Base-by-base conservation (phyloP, 306 rosid genomes). In the Pyrus bretschneideri region DNA sequence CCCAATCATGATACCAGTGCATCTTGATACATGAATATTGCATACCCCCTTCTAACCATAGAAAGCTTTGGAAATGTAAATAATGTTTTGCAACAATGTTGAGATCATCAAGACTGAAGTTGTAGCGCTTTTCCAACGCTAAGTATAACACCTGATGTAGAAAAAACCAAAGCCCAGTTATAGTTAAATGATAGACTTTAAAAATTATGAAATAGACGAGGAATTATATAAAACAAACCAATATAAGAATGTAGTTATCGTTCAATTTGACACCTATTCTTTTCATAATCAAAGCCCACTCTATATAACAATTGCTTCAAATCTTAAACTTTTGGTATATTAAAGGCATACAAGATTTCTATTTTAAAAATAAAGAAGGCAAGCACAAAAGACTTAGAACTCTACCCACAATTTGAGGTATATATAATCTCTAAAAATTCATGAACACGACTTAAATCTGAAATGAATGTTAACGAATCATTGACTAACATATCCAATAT, bases 51-150 rank as follows among this genome's bases (percentile, higher is more conserved):
- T 85, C 95, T 22, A 72, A 86, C 77, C 23, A 83, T 52, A 95
- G 63, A 83, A 85, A 90, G 74, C 89, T 89, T 61, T 78, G 87
- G 84, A 95, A 95, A 87, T 82, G 93, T 25, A 84, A 83, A 72
- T 90, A 95, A 69, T 96, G 97, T 79, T 92, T 90, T 79, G 96
- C 93, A 70, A 89, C 90, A 61, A 94, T 88, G 82, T 92, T 91
- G 51, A 92, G 87, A 81, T 90, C 96, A 58, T 84, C 75, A 66
- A 92, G 82, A 78, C 93, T 90, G 89, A 92, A 95, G 85, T 95
- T 95, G 85, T 88, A 95, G 55, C 97, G 96, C 87, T 90, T 95
- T 74, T 92, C 97, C 79, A 95, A 54, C 18, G 92, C 93, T 78
- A 92, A 62, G 85, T 85, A 95, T 51, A 95, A 80, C 80, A 89